These are phyloP conservation scores for Eremomyces bilateralis DNA, from an alignment of 495 filamentous ascomycete genomes.

Conservation along the genomic window DNA sequence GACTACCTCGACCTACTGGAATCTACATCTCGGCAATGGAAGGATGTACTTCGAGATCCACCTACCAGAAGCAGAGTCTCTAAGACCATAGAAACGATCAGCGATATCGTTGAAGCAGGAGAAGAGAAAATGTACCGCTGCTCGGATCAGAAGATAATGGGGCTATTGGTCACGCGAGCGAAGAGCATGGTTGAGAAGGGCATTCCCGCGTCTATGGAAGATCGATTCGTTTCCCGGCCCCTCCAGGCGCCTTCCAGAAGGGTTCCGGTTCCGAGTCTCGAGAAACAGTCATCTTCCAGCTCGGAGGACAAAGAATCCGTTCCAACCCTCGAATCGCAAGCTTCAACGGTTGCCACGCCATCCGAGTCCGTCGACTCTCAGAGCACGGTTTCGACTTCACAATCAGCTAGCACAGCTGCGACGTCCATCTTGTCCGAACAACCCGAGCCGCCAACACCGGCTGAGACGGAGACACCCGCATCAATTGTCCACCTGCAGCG, in stretches of 20 bases:
- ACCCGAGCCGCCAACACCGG: conserved; percentile 8
- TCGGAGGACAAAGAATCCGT: conserved; percentile 18
- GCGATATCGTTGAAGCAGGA: conserved; percentile 60
- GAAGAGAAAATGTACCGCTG: conserved; percentile 68
- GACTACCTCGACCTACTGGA: conserved; percentile 54
- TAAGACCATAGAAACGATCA: conserved; percentile 37
- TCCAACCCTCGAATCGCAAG: conserved; percentile 5
- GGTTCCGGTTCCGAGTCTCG: conserved; percentile 11
- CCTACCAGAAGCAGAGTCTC: conserved; percentile 17
- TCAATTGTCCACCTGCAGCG: conserved; percentile 42
- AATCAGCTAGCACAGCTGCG: conserved; percentile 13
- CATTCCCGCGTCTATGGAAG: conserved; percentile 65
- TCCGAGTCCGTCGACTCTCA: conserved; percentile 4
- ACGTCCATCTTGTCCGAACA: conserved; percentile 6
- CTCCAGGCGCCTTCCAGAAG: conserved; percentile 48
- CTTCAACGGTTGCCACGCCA: conserved; percentile 11
- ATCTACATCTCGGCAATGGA: conserved; percentile 4
- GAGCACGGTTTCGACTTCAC: no score
- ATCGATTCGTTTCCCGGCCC: conserved; percentile 55
- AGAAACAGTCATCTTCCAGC: conserved; percentile 25
- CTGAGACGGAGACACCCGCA: conserved; percentile 11
- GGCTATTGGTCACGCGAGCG: conserved; percentile 48
- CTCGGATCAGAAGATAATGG: conserved; percentile 43
- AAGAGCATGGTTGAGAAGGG: conserved; percentile 38
- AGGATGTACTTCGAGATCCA: conserved; percentile 22